phyloP scores from a whole-genome alignment of 352 stramenopile genomes.

The Globisporangium sylvaticum region DNA sequence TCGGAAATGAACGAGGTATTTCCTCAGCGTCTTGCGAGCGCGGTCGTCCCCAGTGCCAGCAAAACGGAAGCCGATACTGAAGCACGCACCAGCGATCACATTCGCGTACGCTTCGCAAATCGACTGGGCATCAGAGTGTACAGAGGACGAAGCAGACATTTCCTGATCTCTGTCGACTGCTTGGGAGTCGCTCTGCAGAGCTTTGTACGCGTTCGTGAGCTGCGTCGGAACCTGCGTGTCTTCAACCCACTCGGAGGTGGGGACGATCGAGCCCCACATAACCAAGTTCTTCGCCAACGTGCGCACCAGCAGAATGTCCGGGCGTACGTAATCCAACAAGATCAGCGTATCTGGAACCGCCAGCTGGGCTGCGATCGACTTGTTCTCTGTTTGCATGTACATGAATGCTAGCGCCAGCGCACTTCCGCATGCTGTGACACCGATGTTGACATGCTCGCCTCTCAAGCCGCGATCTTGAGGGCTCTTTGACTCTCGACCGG shows the following conservation, averaged over 20 bases:
- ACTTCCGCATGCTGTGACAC: slow-evolving; percentile 92
- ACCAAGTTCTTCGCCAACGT: slow-evolving; percentile 94
- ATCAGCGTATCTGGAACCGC: slow-evolving; percentile 93
- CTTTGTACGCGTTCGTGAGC: slow-evolving; percentile 44
- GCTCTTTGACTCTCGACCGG: slow-evolving; percentile 54
- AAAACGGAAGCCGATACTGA: slow-evolving; percentile 94
- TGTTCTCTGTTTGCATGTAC: slow-evolving; percentile 93
- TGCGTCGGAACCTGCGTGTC: slow-evolving; percentile 54
- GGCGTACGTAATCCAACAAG: slow-evolving; percentile 94
- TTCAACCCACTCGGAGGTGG: slow-evolving; percentile 90
- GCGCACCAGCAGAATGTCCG: slow-evolving; percentile 93
- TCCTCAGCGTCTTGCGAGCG: slow-evolving; percentile 59
- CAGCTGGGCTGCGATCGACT: slow-evolving; percentile 79
- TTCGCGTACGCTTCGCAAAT: slow-evolving; percentile 94
- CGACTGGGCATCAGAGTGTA: slow-evolving; percentile 76
- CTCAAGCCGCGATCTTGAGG: slow-evolving; percentile 27
- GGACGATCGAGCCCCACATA: slow-evolving; percentile 92
- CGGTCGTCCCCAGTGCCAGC: slow-evolving; percentile 77
- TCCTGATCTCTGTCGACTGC: slow-evolving; percentile 10
- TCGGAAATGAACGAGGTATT: slow-evolving; percentile 74
- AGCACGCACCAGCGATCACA: slow-evolving; percentile 92
- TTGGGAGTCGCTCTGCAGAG: slow-evolving; percentile 10
- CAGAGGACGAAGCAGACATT: slow-evolving; percentile 10
- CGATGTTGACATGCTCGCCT: slow-evolving; percentile 92
- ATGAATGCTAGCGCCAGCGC: slow-evolving; percentile 95